Percentiles rank a stretch among this genome's conserved stretches.
Conservation (phyloP, 345 rosid species). For the Salix purpurea region DNA sequence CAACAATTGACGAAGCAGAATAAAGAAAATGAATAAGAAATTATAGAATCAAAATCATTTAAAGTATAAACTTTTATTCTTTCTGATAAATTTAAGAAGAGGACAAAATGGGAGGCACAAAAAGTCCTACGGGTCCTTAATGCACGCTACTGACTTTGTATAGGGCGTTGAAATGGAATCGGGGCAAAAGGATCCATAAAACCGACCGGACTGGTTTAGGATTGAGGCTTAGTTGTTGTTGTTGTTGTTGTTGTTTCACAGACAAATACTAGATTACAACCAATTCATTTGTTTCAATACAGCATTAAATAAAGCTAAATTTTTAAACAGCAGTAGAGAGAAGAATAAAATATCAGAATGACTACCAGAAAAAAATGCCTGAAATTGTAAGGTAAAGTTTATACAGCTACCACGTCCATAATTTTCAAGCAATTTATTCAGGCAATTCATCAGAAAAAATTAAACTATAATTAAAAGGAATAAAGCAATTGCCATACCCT, state of each 20-base stretch:
- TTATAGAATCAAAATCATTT: not conserved
- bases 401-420: not conserved
- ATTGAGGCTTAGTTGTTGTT: too few relatives aligned
- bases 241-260: too few relatives aligned
- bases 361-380: not conserved
- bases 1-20: too few relatives aligned
- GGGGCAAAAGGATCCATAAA: too few relatives aligned
- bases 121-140: not conserved
- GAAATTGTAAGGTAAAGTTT: not conserved
- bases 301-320: not conserved
- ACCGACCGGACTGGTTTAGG: too few relatives aligned
- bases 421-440: not conserved
- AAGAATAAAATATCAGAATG: not conserved
- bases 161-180: not conserved
- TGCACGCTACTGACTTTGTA: not conserved
- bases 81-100: not conserved
- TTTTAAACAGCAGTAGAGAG: not conserved
- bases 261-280: not conserved
- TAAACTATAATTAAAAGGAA: not conserved
- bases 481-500: conserved; percentile 40
- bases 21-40: not conserved
- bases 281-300: not conserved
- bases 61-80: not conserved
- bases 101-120: not conserved
- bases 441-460: not conserved